Evolutionary conservation across 495 filamentous ascomycete genomes (phyloP), one percentile per base, ranked within the genome.

Genomic region (Aspergillus coremiiformis): DNA sequence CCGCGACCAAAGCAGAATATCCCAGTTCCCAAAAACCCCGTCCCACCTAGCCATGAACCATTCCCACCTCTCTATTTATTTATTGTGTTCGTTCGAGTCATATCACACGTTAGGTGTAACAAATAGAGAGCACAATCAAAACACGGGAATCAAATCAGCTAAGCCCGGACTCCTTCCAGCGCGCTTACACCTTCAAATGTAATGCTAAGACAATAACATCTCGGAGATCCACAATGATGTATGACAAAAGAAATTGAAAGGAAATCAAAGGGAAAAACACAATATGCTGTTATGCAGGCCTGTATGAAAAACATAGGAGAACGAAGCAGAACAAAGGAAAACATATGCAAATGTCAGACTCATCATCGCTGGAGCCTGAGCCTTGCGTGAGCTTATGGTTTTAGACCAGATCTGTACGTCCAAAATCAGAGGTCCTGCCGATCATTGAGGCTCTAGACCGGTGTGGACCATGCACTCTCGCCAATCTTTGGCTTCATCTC

Each of bases 401-500:
- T 9, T 24, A 26, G 33, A 37, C 47, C 32, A 43, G 27, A 52
- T 44, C 26, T 33, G 19, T 41, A 39, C 11, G 27, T 47, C 49
- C 35, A 35, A 49, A 56, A 22, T 41, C 15, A 53, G 45, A 44
- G 48, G 47, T 46, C 53, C 47, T 33, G 48, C 48, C 48, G 44
- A 30, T 51, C 46, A 45, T 19, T 29, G 26, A 11, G 37, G 17
- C 52, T 33, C 60, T 65, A 75, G 49, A 74, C 68, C 5, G 72
- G 53, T 23, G 72, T 73, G 15, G 68, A 66, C 73, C 73, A 76
- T 42, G 65, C 56, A 46, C 65, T 63, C 27, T 73, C 68, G 27
- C 66, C 63, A 51, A 74, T 57, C 43, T 63, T 68, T 14, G 79
- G 74, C 65, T 80, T 84, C 58, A 78, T 74, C 37, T 85, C 84